Conservation (phyloP, 2,329 filamentous ascomycete species). For the Pseudogymnoascus sp. region DNA sequence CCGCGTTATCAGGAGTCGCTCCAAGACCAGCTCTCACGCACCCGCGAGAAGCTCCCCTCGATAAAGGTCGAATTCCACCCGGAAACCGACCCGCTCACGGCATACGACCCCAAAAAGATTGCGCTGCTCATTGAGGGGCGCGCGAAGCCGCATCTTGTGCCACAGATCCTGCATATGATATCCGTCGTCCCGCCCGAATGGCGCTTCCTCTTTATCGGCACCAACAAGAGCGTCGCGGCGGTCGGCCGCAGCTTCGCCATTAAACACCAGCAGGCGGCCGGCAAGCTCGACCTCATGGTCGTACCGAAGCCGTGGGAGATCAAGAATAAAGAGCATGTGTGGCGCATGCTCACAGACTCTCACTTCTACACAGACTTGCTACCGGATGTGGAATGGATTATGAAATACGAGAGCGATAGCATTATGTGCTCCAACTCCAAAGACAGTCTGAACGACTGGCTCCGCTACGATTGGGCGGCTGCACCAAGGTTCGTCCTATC, state of each 20-base stretch:
- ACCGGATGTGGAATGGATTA: constrained; percentile 44
- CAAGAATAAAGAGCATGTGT: constrained; percentile 40
- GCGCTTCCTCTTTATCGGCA: constrained; percentile 51
- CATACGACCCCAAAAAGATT: constrained; percentile 42
- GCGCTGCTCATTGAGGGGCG: constrained; percentile 51
- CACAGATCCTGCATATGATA: constrained; percentile 50
- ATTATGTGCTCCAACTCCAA: constrained; percentile 49
- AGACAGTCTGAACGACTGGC: constrained; percentile 46
- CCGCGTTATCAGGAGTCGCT: constrained; percentile 2
- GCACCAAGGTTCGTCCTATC: constrained; percentile 38
- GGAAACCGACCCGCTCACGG: constrained; percentile 14
- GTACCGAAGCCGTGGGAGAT: constrained; percentile 43
- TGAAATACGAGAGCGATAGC: constrained; percentile 49
- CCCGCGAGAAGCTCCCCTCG: constrained; percentile 3
- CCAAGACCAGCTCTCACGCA: constrained; percentile 1
- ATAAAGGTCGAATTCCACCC: constrained; percentile 14
- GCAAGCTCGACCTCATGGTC: constrained; percentile 45
- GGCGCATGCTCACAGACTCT: constrained; percentile 41
- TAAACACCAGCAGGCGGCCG: constrained; percentile 42
- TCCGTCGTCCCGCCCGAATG: constrained; percentile 50
- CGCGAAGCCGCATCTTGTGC: constrained; percentile 41
- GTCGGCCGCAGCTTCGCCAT: constrained; percentile 40
- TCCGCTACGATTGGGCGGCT: constrained; percentile 48
- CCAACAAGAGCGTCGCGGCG: constrained; percentile 39
- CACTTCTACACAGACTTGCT: constrained; percentile 48